Evolutionary conservation across 2,329 filamentous ascomycete genomes (phyloP), one percentile per base, ranked within the genome.

Genomic region (Colletotrichum acutatum): DNA sequence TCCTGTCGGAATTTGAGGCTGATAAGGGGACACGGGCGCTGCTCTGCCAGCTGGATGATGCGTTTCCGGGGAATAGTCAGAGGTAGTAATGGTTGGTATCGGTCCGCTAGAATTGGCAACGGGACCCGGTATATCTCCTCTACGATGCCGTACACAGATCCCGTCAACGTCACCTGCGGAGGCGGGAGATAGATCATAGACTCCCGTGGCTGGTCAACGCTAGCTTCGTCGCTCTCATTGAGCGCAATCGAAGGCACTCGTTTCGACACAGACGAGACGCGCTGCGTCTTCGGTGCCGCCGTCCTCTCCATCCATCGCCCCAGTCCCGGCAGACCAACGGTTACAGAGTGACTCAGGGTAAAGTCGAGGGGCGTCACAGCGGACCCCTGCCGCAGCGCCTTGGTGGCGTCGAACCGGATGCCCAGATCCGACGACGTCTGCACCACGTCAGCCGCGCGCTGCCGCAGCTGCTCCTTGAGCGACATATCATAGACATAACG

Each of bases 1-100:
- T 85, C 83, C 73, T 87, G 85, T 4, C 81, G 83, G 49, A 85
- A 77, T 19, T 78, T 80, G 14, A 85, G 37, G 1, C 78, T 80
- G 42, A 86, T 75, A 4, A 82, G 71, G 0, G 85, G 84, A 0
- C 82, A 80, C 46, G 85, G 79, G 2, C 80, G 80, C 19, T 82
- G 81, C n/a, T 82, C 78, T 1, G 81, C 78, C 8, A 86, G 79
- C 52, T 84, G 82, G 6, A 81, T 76, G 2, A 83, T 75, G 6
- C 81, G 82, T 24, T 81, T 78, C 5, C 80, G 80, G 1, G 80
- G 78, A 24, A 85, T 80, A 2, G 82, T 77, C 24, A 83, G 76
- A 19, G 84, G 81, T 6, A 80, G 52, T 11, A 81, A 76, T 1
- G 82, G 84, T 65, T 86, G 84, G 61, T 84, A 84, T 37, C 79